Conservation (phyloP, 1,284 basidiomycete genomes). For the Leccinum ponderosum region DNA sequence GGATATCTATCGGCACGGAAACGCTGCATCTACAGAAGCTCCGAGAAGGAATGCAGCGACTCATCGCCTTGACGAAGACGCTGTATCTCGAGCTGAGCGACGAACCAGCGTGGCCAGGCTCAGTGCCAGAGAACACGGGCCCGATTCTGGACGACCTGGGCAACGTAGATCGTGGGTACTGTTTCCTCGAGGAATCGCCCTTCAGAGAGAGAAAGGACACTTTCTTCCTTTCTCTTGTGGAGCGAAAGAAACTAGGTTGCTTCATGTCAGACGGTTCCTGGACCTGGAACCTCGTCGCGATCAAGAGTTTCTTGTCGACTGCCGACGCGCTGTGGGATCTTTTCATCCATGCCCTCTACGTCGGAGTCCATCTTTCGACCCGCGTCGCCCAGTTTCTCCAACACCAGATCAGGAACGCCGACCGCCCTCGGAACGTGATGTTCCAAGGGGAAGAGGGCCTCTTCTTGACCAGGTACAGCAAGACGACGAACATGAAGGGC, state of each 20-base stretch:
- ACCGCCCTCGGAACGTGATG: not conserved
- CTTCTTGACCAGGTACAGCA: constrained; percentile 6
- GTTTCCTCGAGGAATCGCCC: constrained; percentile 3
- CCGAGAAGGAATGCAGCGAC: too few relatives aligned
- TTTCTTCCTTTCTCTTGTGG: not conserved
- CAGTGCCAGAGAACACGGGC: not conserved
- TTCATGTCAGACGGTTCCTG: not conserved
- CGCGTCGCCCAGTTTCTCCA: constrained; percentile 1
- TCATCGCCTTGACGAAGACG: too few relatives aligned
- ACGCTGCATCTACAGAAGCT: too few relatives aligned
- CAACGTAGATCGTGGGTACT: constrained; percentile 2
- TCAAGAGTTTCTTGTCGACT: not conserved
- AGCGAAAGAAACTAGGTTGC: not conserved
- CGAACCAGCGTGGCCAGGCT: too few relatives aligned
- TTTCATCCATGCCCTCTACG: not conserved
- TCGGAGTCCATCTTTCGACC: not conserved
- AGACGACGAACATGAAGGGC: not conserved
- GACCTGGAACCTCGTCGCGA: not conserved
- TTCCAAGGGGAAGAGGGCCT: constrained; percentile 5
- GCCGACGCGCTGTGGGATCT: not conserved
- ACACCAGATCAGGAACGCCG: constrained; percentile 1
- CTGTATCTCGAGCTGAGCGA: too few relatives aligned
- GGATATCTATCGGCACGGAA: too few relatives aligned
- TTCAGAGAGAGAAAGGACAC: not conserved
- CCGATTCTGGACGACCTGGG: constrained; percentile 1